Conservation (phyloP, 257 asterid species). For the Hygrophila difformis region DNA sequence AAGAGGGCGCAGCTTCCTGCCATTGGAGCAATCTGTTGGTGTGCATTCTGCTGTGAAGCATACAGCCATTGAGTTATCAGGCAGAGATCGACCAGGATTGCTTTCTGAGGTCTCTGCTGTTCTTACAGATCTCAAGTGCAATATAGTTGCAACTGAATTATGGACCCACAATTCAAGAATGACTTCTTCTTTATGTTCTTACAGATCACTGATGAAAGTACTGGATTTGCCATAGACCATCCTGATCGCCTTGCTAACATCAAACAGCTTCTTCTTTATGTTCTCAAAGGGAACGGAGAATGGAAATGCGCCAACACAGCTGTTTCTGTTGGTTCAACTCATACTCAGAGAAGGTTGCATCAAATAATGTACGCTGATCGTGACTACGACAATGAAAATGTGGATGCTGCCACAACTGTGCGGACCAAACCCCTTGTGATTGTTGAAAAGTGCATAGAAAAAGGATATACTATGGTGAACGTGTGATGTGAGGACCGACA, state of each 20-base stretch:
- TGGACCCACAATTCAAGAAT: slow-evolving; percentile 92
- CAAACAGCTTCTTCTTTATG: slow-evolving; percentile 55
- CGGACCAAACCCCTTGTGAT: slow-evolving; percentile 29
- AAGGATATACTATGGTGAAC: slow-evolving; percentile 36
- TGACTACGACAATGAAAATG: slow-evolving; percentile 35
- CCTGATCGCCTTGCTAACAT: slow-evolving; percentile 58
- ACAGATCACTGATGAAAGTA: slow-evolving; percentile 61
- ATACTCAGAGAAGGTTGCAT: slow-evolving; percentile 69
- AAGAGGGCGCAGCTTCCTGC: slow-evolving; percentile 40
- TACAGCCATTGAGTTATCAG: slow-evolving; percentile 68
- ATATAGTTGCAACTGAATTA: slow-evolving; percentile 77
- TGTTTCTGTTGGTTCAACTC: slow-evolving; percentile 69
- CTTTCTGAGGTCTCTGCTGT: slow-evolving; percentile 80
- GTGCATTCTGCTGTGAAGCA: slow-evolving; percentile 51
- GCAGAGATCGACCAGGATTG: slow-evolving; percentile 76
- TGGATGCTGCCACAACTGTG: slow-evolving; percentile 6
- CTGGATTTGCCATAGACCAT: slow-evolving; percentile 43
- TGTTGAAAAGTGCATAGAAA: slow-evolving; percentile 30
- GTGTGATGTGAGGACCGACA: slow-evolving; percentile 38
- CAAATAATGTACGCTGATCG: slow-evolving; percentile 83
- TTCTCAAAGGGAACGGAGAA: slow-evolving; percentile 58
- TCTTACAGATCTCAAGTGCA: slow-evolving; percentile 69
- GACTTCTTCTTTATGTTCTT: slow-evolving; percentile 75
- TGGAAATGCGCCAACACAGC: slow-evolving; percentile 59
- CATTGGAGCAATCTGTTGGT: slow-evolving; percentile 54